Evolutionary conservation across 306 rosid species (phyloP), one percentile per base, ranked within the genome.

Genomic region (Vachellia pachyceras): DNA sequence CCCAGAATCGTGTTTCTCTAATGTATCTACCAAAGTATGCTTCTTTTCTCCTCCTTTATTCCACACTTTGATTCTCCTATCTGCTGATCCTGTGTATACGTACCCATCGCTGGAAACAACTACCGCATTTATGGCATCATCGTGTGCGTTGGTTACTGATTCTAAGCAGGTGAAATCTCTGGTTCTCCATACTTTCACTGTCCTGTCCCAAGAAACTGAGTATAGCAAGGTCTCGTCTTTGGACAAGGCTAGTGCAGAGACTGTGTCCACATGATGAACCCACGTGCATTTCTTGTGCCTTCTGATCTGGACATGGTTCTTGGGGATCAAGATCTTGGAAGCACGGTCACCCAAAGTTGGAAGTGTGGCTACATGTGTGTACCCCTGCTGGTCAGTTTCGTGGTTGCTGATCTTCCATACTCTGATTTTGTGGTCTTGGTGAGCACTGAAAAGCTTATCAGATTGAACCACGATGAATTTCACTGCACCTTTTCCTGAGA

Each of bases 181-280:
- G 3, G 93, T 90, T 47, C 92, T 57, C 99, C 99, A 95, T 6
- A 95, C 68, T 84, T 95, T 95, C 76, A 95, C 79, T 9, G 98
- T 86, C 23, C 97, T 86, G 76, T 95, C 99, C 99, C 99, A 95
- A 0, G 99, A 95, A 50, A 91, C 99, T 0, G 99, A 95, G 73
- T 89, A 93, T 22, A 93, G 85, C 40, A 91, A 81, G 73, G 82
- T 77, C 20, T 88, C 91, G 15, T 95, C 97, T 3, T 63, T 70
- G 46, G 99, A 95, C 40, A 93, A 46, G 71, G 99, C 96, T 0
- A 95, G 87, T 7, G 94, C 90, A 7, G 99, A 90, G 7, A 95
- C 98, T 0, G 99, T 41, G 80, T 95, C 98, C 7, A 95, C 99
- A 49, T 95, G 99, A 58, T 95, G 97, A 13, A 93, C 94, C 99